These are phyloP conservation scores for Rhodotorula toruloides DNA, from an alignment of 768 basidiomycete species.

Conservation along the genomic window DNA sequence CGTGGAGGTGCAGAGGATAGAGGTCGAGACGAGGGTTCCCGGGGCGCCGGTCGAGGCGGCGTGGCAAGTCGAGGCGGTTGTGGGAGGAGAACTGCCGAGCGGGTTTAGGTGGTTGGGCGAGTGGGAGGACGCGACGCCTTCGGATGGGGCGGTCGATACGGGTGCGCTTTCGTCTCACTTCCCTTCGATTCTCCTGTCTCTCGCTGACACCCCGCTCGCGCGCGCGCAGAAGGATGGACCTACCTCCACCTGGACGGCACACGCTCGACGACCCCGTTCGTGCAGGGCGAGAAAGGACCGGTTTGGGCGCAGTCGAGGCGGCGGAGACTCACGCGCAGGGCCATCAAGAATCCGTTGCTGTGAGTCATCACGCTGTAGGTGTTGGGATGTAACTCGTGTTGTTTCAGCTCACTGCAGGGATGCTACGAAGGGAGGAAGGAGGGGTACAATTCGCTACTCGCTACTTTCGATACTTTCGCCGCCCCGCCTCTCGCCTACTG, in stretches of 20 bases:
- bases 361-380: no score
- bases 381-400: no score
- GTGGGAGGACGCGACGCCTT: conserved; percentile 20
- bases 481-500: no score
- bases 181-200: accelerated
- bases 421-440: no score
- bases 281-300: conserved; percentile 16
- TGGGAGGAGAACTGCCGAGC: conserved; percentile 23
- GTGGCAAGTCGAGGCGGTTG: conserved; percentile 19
- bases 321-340: conserved; percentile 10
- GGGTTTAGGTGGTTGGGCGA: conserved; percentile 22
- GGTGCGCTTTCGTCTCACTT: conserved; percentile 12
- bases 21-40: conserved; percentile 15
- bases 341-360: conserved; percentile 1
- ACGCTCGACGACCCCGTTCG: neutral
- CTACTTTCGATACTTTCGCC: no score
- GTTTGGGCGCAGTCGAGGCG: neutral
- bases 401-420: no score
- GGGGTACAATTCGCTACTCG: no score
- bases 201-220: no score
- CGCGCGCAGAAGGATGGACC: conserved; percentile 25
- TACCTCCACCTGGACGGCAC: conserved; percentile 29
- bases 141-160: conserved; percentile 8
- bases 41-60: neutral
- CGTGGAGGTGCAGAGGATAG: conserved; percentile 26